Base-by-base conservation (phyloP, 202 grass and related monocot genomes). In the Cymbopogon flexuosus region DNA sequence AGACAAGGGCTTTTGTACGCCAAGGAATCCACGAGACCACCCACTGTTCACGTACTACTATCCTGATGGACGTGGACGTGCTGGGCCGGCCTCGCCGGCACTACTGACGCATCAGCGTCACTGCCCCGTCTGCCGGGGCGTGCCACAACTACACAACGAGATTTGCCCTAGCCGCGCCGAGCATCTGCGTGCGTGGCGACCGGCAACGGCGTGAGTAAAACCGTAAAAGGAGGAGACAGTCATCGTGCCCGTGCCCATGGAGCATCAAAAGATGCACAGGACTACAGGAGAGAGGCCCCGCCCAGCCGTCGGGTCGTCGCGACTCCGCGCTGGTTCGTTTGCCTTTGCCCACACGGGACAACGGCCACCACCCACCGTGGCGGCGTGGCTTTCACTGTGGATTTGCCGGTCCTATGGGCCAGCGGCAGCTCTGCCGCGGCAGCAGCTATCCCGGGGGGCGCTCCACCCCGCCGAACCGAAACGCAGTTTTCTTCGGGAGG, bases 381-480 rank as follows among this genome's bases (percentile, higher is more conserved):
- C 8, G 3, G 3, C 11, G 13, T 46, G 8, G 49, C 35, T 46
- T 84, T 68, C 73, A 77, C 81, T 69, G 46, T 51, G 46, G 2
- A 43, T 77, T 77, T 43, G 31, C 37, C 51, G 62, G 72, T 36
- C 27, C 24, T 12, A 51, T 52, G 76, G 43, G 43, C 23, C 30
- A 51, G 12, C 4, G 23, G 13, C 43, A 35, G 57, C 66, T 79
- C 66, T 84, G 74, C 65, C 41, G 75, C 67, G 43, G 75, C 83
- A 74, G 69, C 81, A 75, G 76, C 76, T 75, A 70, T 88, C 76
- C 86, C 69, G 75, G 69, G 81, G 75, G 45, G 14, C 13, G 13
- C 45, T 15, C 3, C 1, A 0, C 1, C 13, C 13, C 43, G 12
- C 43, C 43, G 11, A 40, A 65, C 46, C 31, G 31, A 1, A 3